These are phyloP conservation scores for Coprinopsis marcescibilis DNA, from an alignment of 768 basidiomycete genomes.

Conservation along the genomic window DNA sequence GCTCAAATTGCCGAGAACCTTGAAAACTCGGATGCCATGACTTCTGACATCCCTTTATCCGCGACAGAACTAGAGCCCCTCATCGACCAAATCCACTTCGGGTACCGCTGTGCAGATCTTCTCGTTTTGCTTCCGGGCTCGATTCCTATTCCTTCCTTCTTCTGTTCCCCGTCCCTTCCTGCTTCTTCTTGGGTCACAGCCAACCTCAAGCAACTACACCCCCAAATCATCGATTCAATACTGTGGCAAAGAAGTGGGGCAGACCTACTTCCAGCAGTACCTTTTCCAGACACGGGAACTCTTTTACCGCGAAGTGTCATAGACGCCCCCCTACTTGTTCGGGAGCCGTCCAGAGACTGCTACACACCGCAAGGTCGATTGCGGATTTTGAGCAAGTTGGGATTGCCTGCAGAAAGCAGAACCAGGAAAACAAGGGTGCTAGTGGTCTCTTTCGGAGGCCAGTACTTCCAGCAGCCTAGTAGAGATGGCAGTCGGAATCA, in stretches of 20 bases:
- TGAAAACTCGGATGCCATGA: constrained; percentile 2
- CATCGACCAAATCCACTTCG: constrained; percentile 55
- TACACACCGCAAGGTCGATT: constrained; percentile 48
- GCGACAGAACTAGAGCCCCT: constrained; percentile 46
- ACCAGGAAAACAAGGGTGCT: constrained; percentile 49
- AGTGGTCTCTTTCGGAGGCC: constrained; percentile 78
- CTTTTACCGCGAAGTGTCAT: constrained; percentile 32
- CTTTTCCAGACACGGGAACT: constrained; percentile 22
- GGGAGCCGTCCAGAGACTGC: constrained; percentile 37
- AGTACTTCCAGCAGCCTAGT: constrained; percentile 58
- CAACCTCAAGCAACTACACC: constrained; percentile 36
- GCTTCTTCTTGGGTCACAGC: constrained; percentile 59
- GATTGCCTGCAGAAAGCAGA: constrained; percentile 48
- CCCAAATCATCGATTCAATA: constrained; percentile 40
- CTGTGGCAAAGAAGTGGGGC: constrained; percentile 22
- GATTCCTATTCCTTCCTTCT: constrained; percentile 76
- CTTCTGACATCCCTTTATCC: constrained; percentile 50
- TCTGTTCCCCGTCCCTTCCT: constrained; percentile 45
- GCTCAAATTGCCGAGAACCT: constrained; percentile 34
- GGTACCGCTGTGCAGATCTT: constrained; percentile 68
- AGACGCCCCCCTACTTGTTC: constrained; percentile 65
- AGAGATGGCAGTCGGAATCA: constrained; percentile 28
- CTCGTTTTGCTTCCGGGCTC: constrained; percentile 65
- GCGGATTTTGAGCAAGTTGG: constrained; percentile 49
- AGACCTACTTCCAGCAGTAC: constrained; percentile 37